phyloP scores from a whole-genome alignment of 2,329 filamentous ascomycete genomes.

The Pseudocercospora eumusae region DNA sequence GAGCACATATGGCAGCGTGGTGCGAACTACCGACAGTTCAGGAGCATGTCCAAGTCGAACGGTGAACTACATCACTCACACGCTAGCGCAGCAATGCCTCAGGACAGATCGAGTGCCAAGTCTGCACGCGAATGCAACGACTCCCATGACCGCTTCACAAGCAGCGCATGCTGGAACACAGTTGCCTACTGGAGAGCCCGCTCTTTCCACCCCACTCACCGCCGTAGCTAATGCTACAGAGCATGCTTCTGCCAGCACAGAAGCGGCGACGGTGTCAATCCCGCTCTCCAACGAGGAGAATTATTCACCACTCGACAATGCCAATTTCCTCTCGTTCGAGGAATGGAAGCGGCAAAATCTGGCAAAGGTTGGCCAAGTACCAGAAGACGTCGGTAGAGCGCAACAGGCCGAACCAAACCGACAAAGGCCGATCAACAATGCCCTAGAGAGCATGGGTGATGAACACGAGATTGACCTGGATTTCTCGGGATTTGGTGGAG shows the following conservation, averaged over 20 bases:
- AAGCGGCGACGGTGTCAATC: neutral
- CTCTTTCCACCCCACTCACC: neutral
- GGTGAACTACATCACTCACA: conserved; percentile 80
- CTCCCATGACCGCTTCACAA: neutral
- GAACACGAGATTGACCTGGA: conserved; percentile 82
- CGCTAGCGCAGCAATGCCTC: conserved; percentile 73
- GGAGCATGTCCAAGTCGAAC: conserved; percentile 58
- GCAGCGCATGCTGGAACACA: neutral
- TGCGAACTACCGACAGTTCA: conserved; percentile 17
- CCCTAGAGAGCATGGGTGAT: conserved; percentile 78
- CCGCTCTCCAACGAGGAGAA: conserved; percentile 55
- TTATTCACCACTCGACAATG: conserved; percentile 69
- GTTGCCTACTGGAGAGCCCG: neutral
- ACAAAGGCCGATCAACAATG: conserved; percentile 61
- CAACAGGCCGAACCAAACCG: conserved; percentile 52
- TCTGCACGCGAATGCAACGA: neutral
- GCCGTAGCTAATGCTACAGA: conserved; percentile 4
- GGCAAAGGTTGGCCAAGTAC: conserved; percentile 78
- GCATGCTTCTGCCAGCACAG: neutral
- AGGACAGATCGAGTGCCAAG: conserved; percentile 58
- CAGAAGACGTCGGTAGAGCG: conserved; percentile 63
- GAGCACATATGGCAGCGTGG: conserved; percentile 5
- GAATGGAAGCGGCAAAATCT: conserved; percentile 97
- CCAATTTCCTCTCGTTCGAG: conserved; percentile 92
- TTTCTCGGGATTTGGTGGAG: conserved; percentile 63